Evolutionary conservation across 208 protist species (phyloP).

Genomic region (Crithidia acanthocephali): DNA sequence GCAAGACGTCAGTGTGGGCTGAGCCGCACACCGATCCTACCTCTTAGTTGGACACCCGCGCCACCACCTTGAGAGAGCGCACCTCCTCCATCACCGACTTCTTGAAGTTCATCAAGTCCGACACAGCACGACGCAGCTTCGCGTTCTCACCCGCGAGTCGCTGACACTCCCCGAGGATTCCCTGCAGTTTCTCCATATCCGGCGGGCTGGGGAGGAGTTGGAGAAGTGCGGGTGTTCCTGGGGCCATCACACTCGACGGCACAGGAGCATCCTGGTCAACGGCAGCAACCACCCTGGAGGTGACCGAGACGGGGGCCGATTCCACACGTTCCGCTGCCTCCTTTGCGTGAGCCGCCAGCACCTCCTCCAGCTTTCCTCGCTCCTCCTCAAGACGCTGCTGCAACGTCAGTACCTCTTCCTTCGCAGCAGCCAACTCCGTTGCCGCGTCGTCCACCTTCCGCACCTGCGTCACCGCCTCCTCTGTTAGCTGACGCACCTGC

Average conservation of each 20-base stretch:
- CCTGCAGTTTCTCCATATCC: not conserved
- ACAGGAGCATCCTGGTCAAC: not conserved
- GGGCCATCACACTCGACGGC: not conserved
- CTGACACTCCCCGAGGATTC: slow-evolving; percentile 4
- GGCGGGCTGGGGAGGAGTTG: not conserved
- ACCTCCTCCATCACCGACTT: slow-evolving; percentile 30
- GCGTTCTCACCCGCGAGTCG: slow-evolving; percentile 23
- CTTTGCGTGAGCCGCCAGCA: not conserved
- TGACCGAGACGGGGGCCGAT: not conserved
- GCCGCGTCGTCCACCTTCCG: not conserved
- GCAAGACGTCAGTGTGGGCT: too few species aligned
- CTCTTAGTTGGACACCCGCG: not conserved
- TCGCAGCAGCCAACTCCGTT: slow-evolving; percentile 1
- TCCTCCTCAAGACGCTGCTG: not conserved
- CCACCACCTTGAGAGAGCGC: not conserved
- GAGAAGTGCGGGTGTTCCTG: not conserved
- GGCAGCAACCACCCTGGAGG: not conserved
- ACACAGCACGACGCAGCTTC: slow-evolving; percentile 10
- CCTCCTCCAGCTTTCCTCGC: not conserved
- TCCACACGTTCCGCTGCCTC: not conserved
- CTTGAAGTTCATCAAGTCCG: slow-evolving; percentile 32
- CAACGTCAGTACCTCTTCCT: not conserved
- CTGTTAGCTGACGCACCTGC: not conserved
- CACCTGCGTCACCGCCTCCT: not conserved
- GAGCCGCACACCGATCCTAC: not conserved